Evolutionary conservation across 1,139 yeast species (phyloP).

Genomic region (Pneumocystis sp.): DNA sequence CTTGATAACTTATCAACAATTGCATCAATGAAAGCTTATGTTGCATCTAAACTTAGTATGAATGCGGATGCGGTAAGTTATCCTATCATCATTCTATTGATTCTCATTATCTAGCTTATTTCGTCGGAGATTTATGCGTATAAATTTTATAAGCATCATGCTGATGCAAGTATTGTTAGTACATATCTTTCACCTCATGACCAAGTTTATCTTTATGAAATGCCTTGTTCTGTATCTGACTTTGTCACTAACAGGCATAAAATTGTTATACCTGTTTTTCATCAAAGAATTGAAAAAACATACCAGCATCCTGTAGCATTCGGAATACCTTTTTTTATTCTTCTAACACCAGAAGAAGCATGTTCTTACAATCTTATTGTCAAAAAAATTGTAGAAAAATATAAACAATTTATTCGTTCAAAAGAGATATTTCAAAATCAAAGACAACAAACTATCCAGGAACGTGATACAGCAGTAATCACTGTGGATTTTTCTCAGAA

Average conservation of each 20-base stretch:
- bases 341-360: conserved; percentile 35
- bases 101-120: conserved; percentile 28
- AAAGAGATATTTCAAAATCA: background rate
- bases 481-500: background rate
- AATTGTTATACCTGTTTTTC: conserved; percentile 11
- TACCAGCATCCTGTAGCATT: conserved; percentile 24
- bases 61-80: conserved; percentile 19
- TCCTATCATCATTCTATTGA: conserved; percentile 12
- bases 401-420: conserved; percentile 14
- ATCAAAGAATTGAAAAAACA: conserved; percentile 9
- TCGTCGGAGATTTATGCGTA: conserved; percentile 60
- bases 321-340: conserved; percentile 64
- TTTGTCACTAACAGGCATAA: conserved; percentile 1
- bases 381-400: conserved; percentile 29
- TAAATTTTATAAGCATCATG: conserved; percentile 57
- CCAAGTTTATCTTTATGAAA: conserved; percentile 53
- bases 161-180: conserved; percentile 45
- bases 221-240: conserved; percentile 28
- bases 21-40: conserved; percentile 46
- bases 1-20: conserved; percentile 51
- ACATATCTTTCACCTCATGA: conserved; percentile 51
- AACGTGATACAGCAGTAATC: background rate
- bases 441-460: background rate
- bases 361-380: conserved; percentile 42
- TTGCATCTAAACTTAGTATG: conserved; percentile 38